phyloP scores from a whole-genome alignment of 2,329 filamentous ascomycete genomes.

The Metarhizium rileyi region DNA sequence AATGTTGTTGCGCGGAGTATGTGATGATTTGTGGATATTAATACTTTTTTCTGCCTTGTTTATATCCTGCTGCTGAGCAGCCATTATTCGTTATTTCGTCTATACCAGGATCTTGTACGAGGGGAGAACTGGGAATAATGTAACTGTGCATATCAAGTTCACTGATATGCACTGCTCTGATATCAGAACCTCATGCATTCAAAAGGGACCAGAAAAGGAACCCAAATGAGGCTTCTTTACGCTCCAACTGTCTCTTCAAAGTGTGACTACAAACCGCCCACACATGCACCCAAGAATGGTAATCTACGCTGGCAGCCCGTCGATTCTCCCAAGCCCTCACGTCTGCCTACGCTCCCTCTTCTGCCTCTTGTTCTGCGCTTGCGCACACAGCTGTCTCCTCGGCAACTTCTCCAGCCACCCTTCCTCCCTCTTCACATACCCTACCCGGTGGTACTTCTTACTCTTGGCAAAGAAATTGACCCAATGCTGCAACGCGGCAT shows the following conservation, averaged over 20 bases:
- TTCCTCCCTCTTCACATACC: slow-evolving; percentile 55
- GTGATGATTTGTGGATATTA: slow-evolving; percentile 2
- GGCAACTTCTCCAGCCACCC: slow-evolving; percentile 54
- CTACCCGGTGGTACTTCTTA: slow-evolving; percentile 73
- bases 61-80: slow-evolving; percentile 9
- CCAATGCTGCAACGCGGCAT: slow-evolving; percentile 69
- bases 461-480: slow-evolving; percentile 70
- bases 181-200: background rate
- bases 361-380: slow-evolving; percentile 50
- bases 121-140: background rate
- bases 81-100: background rate
- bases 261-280: background rate
- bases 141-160: background rate
- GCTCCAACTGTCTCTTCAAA: too few species aligned
- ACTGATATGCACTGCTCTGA: background rate
- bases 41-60: slow-evolving; percentile 8
- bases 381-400: slow-evolving; percentile 56
- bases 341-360: slow-evolving; percentile 31
- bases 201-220: background rate
- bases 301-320: too few species aligned
- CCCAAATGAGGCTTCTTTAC: too few species aligned
- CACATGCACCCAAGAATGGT: background rate
- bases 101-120: background rate
- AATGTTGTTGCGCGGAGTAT: background rate
- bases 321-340: too few species aligned